Conservation (phyloP, 148 eudicot genomes). For the Cornus suecica region DNA sequence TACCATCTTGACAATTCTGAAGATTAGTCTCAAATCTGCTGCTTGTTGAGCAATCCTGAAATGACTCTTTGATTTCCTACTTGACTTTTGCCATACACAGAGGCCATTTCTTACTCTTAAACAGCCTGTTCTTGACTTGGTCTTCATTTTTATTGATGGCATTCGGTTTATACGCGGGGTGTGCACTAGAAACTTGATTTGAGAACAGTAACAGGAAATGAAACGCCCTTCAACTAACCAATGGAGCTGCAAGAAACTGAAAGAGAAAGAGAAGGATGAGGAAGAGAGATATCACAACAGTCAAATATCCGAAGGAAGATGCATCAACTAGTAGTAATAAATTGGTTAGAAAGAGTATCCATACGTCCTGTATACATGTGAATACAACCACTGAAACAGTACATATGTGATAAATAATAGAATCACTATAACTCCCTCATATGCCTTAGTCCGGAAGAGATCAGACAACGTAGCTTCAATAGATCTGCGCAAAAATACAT, state of each 20-base stretch:
- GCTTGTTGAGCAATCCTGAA: slow-evolving; percentile 42
- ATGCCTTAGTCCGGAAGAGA: neutral
- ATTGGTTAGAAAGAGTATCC: neutral
- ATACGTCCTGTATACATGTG: neutral
- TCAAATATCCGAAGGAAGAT: neutral
- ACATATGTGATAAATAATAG: neutral
- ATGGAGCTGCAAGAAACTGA: slow-evolving; percentile 27
- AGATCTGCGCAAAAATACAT: too few relatives aligned
- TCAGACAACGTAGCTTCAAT: neutral
- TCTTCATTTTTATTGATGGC: slow-evolving; percentile 91
- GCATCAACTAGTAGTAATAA: neutral
- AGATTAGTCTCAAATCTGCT: slow-evolving; percentile 25
- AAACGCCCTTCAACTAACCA: slow-evolving; percentile 26
- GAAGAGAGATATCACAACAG: neutral
- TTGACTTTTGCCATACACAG: slow-evolving; percentile 68
- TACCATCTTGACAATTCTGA: slow-evolving; percentile 55
- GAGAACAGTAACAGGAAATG: slow-evolving; percentile 43
- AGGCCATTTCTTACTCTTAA: slow-evolving; percentile 68
- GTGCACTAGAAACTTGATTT: slow-evolving; percentile 26
- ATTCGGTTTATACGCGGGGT: slow-evolving; percentile 53
- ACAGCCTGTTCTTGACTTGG: slow-evolving; percentile 53
- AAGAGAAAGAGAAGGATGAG: slow-evolving; percentile 1
- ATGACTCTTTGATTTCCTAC: slow-evolving; percentile 56
- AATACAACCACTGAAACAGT: neutral
- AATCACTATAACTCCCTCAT: neutral